Base-by-base conservation (phyloP, 2,329 filamentous ascomycete genomes). In the Verticillium klebahnii region DNA sequence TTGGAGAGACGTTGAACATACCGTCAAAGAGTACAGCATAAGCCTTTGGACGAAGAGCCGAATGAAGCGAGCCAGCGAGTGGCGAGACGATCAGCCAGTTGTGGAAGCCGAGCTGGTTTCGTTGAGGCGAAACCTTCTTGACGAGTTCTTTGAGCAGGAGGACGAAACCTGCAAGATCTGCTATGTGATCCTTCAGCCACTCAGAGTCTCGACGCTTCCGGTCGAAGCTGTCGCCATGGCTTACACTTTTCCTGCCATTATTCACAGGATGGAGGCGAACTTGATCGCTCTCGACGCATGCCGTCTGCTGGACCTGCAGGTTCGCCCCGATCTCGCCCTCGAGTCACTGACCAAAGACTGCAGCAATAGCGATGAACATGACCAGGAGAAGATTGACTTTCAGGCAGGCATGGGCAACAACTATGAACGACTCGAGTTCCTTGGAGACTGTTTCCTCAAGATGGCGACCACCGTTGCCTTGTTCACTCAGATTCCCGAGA, bases 281-380 rank as follows among this genome's bases (percentile, higher is more conserved):
- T 80, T 98, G 4, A 91, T 98, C 65, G 87, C 89, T 0, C 73
- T 90, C 0, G 94, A 99, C 65, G 90, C 88, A 0, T 92, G 89
- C 66, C 73, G 81, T 1, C 73, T 85, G 19, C 75, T 97, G 0
- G 83, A 82, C 2, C 78, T 98, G 1, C 69, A 81, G 0, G 82
- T 96, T 15, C 79, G 81, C 0, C 84, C 91, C 0, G 80, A 83
- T 1, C 78, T 96, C 32, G 93, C 93, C 0, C 80, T 99, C 0
- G 93, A 97, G 70, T 93, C 95, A 0, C 79, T 97, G 61, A 99
- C 95, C 0, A 97, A 99, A 70, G 92, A 97, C 69, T 93, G 90
- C 0, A 91, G 96, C 67, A 93, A 93, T 66, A 88, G 87, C 0
- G 89, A 90, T 8, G 91, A 96, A 40, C 85, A 92, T 63, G 81